Conservation (phyloP, 225 moss, liverwort and hornwort species). For the Ulota crispa region DNA sequence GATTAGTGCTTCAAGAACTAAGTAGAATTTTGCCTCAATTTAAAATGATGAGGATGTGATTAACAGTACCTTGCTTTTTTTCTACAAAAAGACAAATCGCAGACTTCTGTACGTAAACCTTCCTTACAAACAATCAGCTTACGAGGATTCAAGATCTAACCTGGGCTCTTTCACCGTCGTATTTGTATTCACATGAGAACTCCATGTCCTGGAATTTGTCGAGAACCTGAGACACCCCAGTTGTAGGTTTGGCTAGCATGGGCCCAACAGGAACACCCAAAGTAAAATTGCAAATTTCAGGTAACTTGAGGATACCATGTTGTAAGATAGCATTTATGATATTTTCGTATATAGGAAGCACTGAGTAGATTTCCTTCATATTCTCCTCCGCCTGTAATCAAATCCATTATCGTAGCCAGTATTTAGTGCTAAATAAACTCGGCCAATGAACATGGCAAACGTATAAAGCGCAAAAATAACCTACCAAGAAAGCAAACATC, state of each 20-base stretch:
- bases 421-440: neutral
- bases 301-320: conserved; percentile 72
- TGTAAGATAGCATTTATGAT: conserved; percentile 69
- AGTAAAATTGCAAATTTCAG: conserved; percentile 76
- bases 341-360: conserved; percentile 86
- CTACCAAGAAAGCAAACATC: neutral
- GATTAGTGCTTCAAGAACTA: neutral
- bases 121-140: neutral
- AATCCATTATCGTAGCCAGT: conserved; percentile 22
- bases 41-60: neutral
- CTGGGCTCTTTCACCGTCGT: conserved; percentile 98
- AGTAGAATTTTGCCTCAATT: neutral
- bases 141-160: conserved; percentile 34
- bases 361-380: conserved; percentile 84
- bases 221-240: conserved; percentile 94
- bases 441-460: neutral
- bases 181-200: conserved; percentile 99
- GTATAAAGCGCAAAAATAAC: neutral
- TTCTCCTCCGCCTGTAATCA: conserved; percentile 72
- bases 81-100: neutral
- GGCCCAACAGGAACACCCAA: conserved; percentile 95
- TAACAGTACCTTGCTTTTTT: neutral
- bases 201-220: conserved; percentile 95
- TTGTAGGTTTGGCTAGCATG: conserved; percentile 98
- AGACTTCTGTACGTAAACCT: neutral